phyloP scores from a whole-genome alignment of 2,329 filamentous ascomycete species.

The Fusarium verticillioides region DNA sequence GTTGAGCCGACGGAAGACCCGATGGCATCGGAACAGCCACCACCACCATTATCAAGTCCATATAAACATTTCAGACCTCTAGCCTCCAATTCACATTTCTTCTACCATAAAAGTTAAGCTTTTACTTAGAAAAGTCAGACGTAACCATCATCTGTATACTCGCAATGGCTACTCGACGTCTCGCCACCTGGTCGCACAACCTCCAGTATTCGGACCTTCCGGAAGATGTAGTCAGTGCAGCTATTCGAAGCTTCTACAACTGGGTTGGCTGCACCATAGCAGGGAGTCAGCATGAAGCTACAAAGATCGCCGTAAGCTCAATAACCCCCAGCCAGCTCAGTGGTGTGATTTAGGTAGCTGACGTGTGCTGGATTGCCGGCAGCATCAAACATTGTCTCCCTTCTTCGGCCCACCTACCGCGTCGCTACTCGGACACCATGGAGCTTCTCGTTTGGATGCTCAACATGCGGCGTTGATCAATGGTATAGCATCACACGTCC shows the following conservation, averaged over 20 bases:
- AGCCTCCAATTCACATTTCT: no score
- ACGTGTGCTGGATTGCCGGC: rapidly evolving
- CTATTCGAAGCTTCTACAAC: constrained; percentile 8
- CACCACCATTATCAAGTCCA: not conserved
- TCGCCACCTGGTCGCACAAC: constrained; percentile 1
- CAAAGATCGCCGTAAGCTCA: not conserved
- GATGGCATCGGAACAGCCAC: not conserved
- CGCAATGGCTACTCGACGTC: constrained; percentile 3
- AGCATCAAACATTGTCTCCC: not conserved
- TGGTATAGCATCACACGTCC: constrained; percentile 4
- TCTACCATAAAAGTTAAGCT: no score
- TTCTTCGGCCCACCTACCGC: not conserved
- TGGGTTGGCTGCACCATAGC: constrained; percentile 2
- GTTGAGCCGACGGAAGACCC: constrained; percentile 5
- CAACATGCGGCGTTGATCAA: constrained; percentile 1
- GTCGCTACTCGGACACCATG: not conserved
- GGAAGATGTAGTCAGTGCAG: not conserved
- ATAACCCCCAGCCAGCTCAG: no score
- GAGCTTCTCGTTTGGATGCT: not conserved
- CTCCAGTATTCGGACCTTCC: constrained; percentile 1
- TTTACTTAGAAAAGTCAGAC: no score
- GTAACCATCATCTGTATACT: no score
- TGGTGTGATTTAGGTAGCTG: not conserved
- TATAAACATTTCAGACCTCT: not conserved
- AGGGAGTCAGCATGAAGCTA: not conserved